Evolutionary conservation across 2,329 filamentous ascomycete species (phyloP).

Genomic region (Grosmannia serpens): DNA sequence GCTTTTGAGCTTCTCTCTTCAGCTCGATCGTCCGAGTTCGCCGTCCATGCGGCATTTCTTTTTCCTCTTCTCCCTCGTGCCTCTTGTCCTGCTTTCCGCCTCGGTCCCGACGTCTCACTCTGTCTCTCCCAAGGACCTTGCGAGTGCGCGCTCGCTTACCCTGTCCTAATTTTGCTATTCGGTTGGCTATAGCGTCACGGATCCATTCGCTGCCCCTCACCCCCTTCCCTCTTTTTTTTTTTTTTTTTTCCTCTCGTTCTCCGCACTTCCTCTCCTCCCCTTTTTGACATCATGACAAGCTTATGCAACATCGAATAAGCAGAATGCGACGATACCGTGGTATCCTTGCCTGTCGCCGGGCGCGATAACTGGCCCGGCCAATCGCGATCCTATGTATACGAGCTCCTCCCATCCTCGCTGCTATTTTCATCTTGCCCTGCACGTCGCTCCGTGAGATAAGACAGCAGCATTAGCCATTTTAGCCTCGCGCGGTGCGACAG

Average conservation of each 20-base stretch:
- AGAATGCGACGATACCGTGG: not conserved
- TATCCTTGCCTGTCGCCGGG: not conserved
- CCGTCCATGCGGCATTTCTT: no score
- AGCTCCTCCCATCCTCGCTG: no score
- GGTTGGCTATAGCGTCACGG: not conserved
- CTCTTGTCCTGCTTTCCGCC: no score
- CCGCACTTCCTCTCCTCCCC: not conserved
- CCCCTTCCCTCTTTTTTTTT: not conserved
- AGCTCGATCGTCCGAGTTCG: no score
- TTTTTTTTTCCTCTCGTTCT: no score
- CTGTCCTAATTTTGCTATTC: constrained; percentile 3
- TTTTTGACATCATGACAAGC: not conserved
- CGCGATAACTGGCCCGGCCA: not conserved
- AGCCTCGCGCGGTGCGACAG: no score
- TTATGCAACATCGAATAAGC: not conserved
- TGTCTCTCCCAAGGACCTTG: not conserved
- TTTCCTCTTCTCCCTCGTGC: no score
- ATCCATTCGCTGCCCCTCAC: not conserved
- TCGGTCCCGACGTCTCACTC: not conserved
- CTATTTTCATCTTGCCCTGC: no score
- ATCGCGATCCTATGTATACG: no score
- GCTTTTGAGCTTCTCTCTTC: no score
- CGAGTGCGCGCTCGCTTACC: constrained; percentile 2
- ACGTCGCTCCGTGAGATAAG: no score
- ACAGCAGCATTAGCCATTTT: no score